A percentile compares a stretch with the other conserved stretches of the same genome.
These are phyloP conservation scores for Geosmithia morbida DNA, from an alignment of 2,329 filamentous ascomycete genomes.

Conservation along the genomic window DNA sequence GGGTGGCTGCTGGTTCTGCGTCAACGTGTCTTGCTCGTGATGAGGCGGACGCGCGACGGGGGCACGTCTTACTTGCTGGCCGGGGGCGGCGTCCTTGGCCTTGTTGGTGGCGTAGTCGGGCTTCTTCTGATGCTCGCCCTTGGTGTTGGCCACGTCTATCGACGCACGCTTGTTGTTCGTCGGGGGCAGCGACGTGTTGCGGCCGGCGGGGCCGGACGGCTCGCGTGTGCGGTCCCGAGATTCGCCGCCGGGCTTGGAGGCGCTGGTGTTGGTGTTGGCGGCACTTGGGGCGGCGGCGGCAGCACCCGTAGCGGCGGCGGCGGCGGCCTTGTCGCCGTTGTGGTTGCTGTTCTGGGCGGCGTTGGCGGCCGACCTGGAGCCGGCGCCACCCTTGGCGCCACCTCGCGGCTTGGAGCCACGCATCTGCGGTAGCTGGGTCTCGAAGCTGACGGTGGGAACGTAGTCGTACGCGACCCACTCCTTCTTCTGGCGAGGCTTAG, in stretches of 20 bases:
- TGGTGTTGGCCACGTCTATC: slow-evolving; percentile 19
- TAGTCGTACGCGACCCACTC: slow-evolving; percentile 79
- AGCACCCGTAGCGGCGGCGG: slow-evolving; percentile 4
- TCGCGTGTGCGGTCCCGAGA: slow-evolving; percentile 21
- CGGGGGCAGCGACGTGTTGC: slow-evolving; percentile 17
- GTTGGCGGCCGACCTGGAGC: slow-evolving; percentile 18
- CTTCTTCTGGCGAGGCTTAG: slow-evolving; percentile 51
- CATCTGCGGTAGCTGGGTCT: slow-evolving; percentile 56
- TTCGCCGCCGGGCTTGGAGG: slow-evolving; percentile 14
- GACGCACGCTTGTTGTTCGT: slow-evolving; percentile 26
- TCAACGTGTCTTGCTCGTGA: background rate
- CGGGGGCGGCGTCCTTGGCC: slow-evolving; percentile 20
- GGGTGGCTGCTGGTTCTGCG: background rate
- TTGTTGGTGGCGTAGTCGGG: slow-evolving; percentile 20
- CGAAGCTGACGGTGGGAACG: slow-evolving; percentile 73
- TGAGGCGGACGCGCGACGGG: background rate
- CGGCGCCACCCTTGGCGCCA: slow-evolving; percentile 27
- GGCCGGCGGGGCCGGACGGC: slow-evolving; percentile 14
- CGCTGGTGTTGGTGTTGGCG: background rate
- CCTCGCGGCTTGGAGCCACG: slow-evolving; percentile 35
- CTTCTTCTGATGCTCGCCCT: slow-evolving; percentile 34
- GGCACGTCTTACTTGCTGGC: slow-evolving; percentile 7
- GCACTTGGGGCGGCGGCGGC: background rate
- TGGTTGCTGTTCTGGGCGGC: slow-evolving; percentile 22
- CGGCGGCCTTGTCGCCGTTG: slow-evolving; percentile 7